A percentile compares a stretch with the other conserved stretches of the same genome.
Conservation (phyloP, 176 grass and related monocot species). For the Zea luxurians region DNA sequence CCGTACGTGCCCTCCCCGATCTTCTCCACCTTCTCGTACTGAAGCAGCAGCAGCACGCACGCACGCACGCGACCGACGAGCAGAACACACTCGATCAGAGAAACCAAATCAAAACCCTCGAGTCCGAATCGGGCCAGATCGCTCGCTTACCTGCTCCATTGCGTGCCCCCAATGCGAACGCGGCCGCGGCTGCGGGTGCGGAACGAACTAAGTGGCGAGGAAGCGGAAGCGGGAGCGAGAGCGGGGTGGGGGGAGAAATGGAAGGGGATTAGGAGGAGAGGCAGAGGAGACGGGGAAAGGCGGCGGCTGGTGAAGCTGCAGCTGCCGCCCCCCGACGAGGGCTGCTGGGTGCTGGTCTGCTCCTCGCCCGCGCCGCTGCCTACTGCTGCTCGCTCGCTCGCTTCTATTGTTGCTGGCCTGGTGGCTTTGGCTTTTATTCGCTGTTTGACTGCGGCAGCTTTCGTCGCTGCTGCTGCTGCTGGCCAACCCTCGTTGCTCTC, state of each 20-base stretch:
- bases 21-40: conserved; percentile 98
- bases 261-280: conserved; percentile 29
- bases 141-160: conserved; percentile 84
- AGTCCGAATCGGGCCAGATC: conserved; percentile 20
- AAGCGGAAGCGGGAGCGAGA: neutral
- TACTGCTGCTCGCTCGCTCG: neutral
- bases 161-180: conserved; percentile 23
- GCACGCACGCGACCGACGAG: neutral
- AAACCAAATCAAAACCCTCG: neutral
- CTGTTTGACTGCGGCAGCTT: conserved; percentile 46
- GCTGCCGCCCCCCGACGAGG: conserved; percentile 31
- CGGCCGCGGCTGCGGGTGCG: neutral
- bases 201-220: neutral
- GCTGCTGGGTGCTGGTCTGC: conserved; percentile 27
- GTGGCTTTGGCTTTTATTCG: conserved; percentile 36
- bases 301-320: conserved; percentile 32
- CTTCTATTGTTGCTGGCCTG: neutral
- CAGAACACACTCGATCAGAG: neutral
- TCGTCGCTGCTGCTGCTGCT: neutral
- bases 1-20: conserved; percentile 96
- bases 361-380: neutral
- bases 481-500: neutral
- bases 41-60: neutral
- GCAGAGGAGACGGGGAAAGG: conserved; percentile 29
- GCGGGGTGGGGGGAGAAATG: neutral